Base-by-base conservation (phyloP, 108 stramenopile species). In the Pseudonitzschia pungens region DNA sequence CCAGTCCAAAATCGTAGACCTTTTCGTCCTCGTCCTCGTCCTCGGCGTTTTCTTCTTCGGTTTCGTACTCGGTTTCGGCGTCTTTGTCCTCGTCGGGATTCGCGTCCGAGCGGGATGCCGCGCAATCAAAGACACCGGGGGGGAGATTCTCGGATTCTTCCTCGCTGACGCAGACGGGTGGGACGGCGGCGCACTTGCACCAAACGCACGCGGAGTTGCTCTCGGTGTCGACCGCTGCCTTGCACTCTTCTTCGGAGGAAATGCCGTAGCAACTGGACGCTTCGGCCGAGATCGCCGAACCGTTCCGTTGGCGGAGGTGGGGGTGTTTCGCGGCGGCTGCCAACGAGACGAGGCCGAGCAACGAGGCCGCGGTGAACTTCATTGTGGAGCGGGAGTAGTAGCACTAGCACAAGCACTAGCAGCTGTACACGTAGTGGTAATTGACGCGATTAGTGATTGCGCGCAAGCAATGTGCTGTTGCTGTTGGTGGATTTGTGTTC, bases 41-140 rank as follows among this genome's bases (percentile, higher is more conserved):
- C 0, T 20, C 0, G 29, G 41, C 36, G 36, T 36, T 2, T 6
- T 36, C 36, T 2, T 36, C 4, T 36, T 36, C 22, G 32, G 31
- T 52, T 33, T 36, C 36, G 36, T 36, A 6, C 36, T 36, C 36
- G 4, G 36, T 36, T n/a, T n/a, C n/a, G n/a, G n/a, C n/a, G n/a
- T n/a, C n/a, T n/a, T 29, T 15, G 32, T 69, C 2, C 18, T 31
- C 48, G 26, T 33, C 27, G 10, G 29, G 28, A 63, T 21, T 58
- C 6, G 63, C 36, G 6, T 24, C 68, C 3, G 40, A n/a, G 9
- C 48, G 32, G 22, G 77, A 66, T 0, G 76, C 32, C 9, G 41
- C 50, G 56, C 86, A 87, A n/a, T 84, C 73, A 80, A 84, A 87
- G 76, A 87, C 83, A 15, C 79, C 81, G 0, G 83, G 58, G 2